phyloP scores from a whole-genome alignment of 495 filamentous ascomycete genomes.

The Penicillium bovifimosum region DNA sequence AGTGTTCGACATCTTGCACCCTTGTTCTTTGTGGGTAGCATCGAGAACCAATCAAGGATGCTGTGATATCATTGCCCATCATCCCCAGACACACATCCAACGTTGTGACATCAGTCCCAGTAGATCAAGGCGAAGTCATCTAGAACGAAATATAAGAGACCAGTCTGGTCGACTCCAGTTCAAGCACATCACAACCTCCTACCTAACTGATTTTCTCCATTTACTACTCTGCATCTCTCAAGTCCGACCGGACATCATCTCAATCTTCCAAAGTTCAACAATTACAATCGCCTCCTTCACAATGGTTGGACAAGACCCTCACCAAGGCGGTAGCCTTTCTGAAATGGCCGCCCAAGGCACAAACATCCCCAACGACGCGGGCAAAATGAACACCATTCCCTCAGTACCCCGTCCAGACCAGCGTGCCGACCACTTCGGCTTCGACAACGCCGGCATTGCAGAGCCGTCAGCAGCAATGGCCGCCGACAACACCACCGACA shows the following conservation, averaged over 20 bases:
- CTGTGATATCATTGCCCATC: conserved; percentile 30
- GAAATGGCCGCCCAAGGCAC: conserved; percentile 53
- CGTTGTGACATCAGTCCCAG: conserved; percentile 20
- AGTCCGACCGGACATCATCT: neutral
- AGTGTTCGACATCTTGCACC: neutral
- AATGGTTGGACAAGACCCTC: conserved; percentile 25
- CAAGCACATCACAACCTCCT: neutral
- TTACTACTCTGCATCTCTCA: neutral
- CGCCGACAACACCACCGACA: conserved; percentile 48
- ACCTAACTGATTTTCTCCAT: neutral
- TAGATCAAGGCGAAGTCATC: neutral
- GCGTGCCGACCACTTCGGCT: conserved; percentile 24
- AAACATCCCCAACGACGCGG: conserved; percentile 49
- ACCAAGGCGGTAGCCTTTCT: conserved; percentile 31
- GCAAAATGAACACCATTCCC: conserved; percentile 46
- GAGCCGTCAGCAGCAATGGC: conserved; percentile 37
- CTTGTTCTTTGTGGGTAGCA: neutral
- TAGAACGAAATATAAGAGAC: conserved; percentile 2
- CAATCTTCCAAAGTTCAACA: neutral
- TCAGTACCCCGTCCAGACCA: conserved; percentile 54
- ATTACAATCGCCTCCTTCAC: neutral
- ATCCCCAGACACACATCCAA: conserved; percentile 5
- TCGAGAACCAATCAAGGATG: conserved; percentile 4
- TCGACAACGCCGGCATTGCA: conserved; percentile 27
- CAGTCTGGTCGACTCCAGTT: neutral